A percentile compares a stretch with the other conserved stretches of the same genome.
These are phyloP conservation scores for Penicillium concentricum DNA, from an alignment of 2,329 filamentous ascomycete species.

Conservation along the genomic window DNA sequence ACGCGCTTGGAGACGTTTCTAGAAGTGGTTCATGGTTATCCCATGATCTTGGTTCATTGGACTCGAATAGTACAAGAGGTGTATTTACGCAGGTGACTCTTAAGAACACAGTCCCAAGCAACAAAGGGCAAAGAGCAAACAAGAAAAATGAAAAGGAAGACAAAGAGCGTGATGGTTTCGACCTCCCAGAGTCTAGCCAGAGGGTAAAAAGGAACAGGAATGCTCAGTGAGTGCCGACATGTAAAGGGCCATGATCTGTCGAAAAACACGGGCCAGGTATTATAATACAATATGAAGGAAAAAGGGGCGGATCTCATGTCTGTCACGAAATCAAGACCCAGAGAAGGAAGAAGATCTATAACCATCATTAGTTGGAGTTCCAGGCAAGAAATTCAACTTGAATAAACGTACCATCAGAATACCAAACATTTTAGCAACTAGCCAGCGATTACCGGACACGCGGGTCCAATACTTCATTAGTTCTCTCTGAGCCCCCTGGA, in stretches of 20 bases:
- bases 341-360: slow-evolving; percentile 73
- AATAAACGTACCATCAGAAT: slow-evolving; percentile 68
- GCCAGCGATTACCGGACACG: slow-evolving; percentile 91
- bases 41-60: not conserved
- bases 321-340: slow-evolving; percentile 63
- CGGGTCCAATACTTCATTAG: slow-evolving; percentile 95
- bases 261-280: slow-evolving; percentile 24
- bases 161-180: slow-evolving; percentile 11
- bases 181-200: slow-evolving; percentile 28
- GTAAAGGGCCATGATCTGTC: slow-evolving; percentile 23
- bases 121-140: not conserved
- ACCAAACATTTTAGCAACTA: slow-evolving; percentile 78
- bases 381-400: not conserved
- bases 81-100: slow-evolving; percentile 22
- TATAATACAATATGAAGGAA: slow-evolving; percentile 34
- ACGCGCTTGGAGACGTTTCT: not conserved
- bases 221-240: slow-evolving; percentile 18
- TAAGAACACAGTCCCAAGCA: slow-evolving; percentile 22
- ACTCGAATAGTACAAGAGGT: slow-evolving; percentile 19
- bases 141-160: slow-evolving; percentile 3
- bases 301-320: slow-evolving; percentile 14
- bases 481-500: slow-evolving; percentile 93
- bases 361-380: slow-evolving; percentile 3
- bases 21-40: not conserved
- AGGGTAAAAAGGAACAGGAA: slow-evolving; percentile 16